These are phyloP conservation scores for Penicillium sp. DNA, from an alignment of 2,329 filamentous ascomycete species.

Conservation along the genomic window DNA sequence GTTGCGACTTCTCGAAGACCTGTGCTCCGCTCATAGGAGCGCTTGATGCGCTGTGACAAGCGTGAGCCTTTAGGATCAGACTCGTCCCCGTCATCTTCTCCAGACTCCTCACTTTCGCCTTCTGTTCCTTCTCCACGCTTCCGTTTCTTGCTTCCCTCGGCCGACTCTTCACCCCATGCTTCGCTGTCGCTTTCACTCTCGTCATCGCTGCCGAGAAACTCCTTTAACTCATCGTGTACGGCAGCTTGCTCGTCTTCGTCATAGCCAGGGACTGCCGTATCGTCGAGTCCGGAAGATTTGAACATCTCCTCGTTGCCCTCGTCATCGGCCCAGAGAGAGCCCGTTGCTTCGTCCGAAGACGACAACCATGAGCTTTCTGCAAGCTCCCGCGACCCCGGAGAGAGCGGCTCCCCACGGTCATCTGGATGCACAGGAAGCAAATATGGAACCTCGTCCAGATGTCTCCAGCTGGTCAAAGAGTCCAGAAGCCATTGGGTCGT, in stretches of 20 bases:
- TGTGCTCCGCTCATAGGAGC: conserved; percentile 42
- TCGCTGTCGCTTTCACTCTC: conserved; percentile 54
- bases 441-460: conserved; percentile 74
- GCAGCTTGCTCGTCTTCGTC: conserved; percentile 63
- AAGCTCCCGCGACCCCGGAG: conserved; percentile 43
- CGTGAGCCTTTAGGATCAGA: conserved; percentile 41
- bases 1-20: conserved; percentile 39
- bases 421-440: conserved; percentile 72
- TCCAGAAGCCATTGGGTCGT: conserved; percentile 86
- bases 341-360: conserved; percentile 50
- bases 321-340: conserved; percentile 47
- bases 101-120: conserved; percentile 22
- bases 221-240: conserved; percentile 70
- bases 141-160: conserved; percentile 33
- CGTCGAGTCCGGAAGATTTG: conserved; percentile 50
- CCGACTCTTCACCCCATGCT: conserved; percentile 24
- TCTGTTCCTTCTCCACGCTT: conserved; percentile 33
- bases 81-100: conserved; percentile 32
- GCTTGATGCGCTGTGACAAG: conserved; percentile 41
- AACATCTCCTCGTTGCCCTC: conserved; percentile 49
- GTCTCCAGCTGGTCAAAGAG: conserved; percentile 79
- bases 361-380: conserved; percentile 47
- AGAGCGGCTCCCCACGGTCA: conserved; percentile 53
- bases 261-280: conserved; percentile 54
- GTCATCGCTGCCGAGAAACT: conserved; percentile 60